Evolutionary conservation across 1,284 basidiomycete species (phyloP), one percentile per base, ranked within the genome.

Genomic region (Boletus albobrunnescens): DNA sequence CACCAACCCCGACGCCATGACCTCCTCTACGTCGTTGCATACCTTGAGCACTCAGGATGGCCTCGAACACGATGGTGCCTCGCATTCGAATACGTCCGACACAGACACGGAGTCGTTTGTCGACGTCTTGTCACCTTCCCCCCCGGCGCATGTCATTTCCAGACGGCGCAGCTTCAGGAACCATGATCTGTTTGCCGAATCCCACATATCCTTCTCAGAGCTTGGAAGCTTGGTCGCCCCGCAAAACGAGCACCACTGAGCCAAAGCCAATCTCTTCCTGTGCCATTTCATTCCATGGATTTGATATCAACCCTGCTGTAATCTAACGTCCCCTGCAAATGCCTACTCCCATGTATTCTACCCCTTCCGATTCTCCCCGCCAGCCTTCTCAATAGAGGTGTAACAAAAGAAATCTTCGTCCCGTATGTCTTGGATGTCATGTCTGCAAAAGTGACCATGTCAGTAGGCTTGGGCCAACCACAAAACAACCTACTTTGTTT

Each of bases 401-500:
- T 50, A 52, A 42, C 61, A 68, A 44, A 65, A 68, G 32, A 71
- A 59, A 48, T 75, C 73, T 45, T 75, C 73, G 45, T 75, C 73
- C 0, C 70, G 56, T 28, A 76, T 58, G 6, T 60, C 53, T 41
- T 60, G 53, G 28, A 78, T 60, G 13, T 60, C 59, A 59, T 78
- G 76, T 48, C 76, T 78, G 37, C 19, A 26, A 35, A 24, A 20
- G 10, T 6, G n/a, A 9, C 10, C 17, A 12, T 3, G 33, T 56
- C 30, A 50, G 12, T 28, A 9, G 11, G 5, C 12, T 35, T 17
- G 30, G 7, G 8, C 16, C 26, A 16, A 1, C 6, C 26, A 4
- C 35, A 9, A 42, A 31, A 43, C 26, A 14, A 63, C 78, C 55
- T 51, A 84, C 83, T 77, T 81, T 50, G 65, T 69, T 56, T 79